A percentile compares a stretch with the other conserved stretches of the same genome.
These are phyloP conservation scores for Xylariaceae sp. DNA, from an alignment of 2,329 filamentous ascomycete species.

Conservation along the genomic window DNA sequence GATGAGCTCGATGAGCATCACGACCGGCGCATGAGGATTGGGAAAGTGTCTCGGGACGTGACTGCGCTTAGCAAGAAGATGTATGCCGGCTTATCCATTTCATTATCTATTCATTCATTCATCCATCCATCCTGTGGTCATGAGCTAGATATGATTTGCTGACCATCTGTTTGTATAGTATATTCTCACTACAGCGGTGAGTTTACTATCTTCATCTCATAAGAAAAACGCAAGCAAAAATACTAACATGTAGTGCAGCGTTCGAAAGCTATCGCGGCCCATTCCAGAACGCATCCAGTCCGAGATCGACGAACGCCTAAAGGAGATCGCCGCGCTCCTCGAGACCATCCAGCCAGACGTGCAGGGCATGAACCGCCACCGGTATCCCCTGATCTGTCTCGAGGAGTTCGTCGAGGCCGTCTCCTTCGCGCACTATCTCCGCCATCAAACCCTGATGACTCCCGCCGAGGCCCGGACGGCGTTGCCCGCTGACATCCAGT, in stretches of 20 bases:
- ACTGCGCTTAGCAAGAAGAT: conserved; percentile 97
- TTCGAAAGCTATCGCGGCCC: conserved; percentile 55
- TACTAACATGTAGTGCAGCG: conserved; percentile 39
- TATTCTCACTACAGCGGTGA: neutral
- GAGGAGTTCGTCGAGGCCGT: conserved; percentile 94
- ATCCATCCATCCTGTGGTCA: conserved; percentile 20
- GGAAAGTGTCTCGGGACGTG: conserved; percentile 87
- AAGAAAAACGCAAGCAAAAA: neutral
- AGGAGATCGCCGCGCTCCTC: conserved; percentile 67
- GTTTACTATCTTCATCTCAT: neutral
- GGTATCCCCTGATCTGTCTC: conserved; percentile 82
- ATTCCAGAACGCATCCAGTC: conserved; percentile 64
- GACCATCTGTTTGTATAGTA: conserved; percentile 37
- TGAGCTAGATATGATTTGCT: neutral
- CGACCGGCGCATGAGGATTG: conserved; percentile 81
- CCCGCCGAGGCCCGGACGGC: conserved; percentile 52
- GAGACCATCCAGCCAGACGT: conserved; percentile 64
- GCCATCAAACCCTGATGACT: conserved; percentile 67
- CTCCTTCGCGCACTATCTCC: conserved; percentile 82
- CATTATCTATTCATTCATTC: conserved; percentile 19
- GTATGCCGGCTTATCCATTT: conserved; percentile 40
- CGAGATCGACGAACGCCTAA: conserved; percentile 63
- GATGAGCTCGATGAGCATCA: conserved; percentile 90
- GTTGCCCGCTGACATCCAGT: conserved; percentile 48
- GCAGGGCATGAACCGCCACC: conserved; percentile 70